Evolutionary conservation across 202 grass and related monocot genomes (phyloP), one percentile per base, ranked within the genome.

Genomic region (Panicum hallii): DNA sequence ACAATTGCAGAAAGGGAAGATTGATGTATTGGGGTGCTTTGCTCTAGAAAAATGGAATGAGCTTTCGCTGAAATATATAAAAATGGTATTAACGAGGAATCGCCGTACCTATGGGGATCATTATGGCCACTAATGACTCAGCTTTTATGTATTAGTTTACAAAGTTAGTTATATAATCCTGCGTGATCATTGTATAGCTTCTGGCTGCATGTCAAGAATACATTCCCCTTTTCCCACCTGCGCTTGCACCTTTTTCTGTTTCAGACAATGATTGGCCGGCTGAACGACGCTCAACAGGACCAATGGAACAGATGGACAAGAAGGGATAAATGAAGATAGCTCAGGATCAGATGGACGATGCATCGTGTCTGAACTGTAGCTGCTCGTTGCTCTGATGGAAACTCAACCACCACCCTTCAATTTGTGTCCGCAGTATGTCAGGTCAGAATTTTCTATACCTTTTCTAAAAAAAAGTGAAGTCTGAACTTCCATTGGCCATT

Each of bases 61-160:
- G 34, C 84, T 84, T 87, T 87, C 15, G 16, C 81, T 6, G 5
- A 86, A 79, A 86, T 70, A 80, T 69, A 84, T 70, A 80, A 28
- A 80, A 79, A 40, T 11, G 45, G 45, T 56, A 70, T 75, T 76
- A 80, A 67, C 55, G 63, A 90, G 85, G 85, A 87, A 87, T 70
- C 8, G 53, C 53, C 61, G 80, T 87, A 87, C 84, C 69, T 5
- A 57, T 75, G 47, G 46, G 63, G 60, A 76, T 90, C 75, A 90
- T 84, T 75, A 71, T 87, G 78, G 47, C 22, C 80, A 80, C 63
- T 76, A 76, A 87, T 90, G 70, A 80, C 75, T 87, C 70, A 70
- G 20, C 61, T 47, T 87, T 54, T 80, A 83, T 47, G 63, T 69
- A 57, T 54, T 83, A 84, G 41, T 84, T 43, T 75, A 28, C 68